Conservation (phyloP, 23 red algal species). For the Gracilaria caudata region DNA sequence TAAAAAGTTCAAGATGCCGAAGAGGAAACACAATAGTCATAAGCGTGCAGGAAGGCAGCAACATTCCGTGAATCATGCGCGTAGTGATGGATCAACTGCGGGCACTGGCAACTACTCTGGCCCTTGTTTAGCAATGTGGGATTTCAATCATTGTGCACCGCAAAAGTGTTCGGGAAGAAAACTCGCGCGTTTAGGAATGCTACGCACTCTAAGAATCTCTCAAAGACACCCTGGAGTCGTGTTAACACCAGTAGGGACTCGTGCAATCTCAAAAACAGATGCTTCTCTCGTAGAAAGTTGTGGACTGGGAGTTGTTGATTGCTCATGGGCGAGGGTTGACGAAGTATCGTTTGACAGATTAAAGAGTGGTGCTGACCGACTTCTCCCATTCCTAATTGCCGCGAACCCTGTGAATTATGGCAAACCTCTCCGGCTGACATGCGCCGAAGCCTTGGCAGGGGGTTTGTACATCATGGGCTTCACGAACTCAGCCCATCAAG, state of each 20-base stretch:
- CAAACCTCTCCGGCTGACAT: constrained; percentile 70
- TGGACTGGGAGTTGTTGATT: constrained; percentile 92
- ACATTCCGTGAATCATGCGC: not conserved
- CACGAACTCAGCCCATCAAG: constrained; percentile 32
- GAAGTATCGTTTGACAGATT: constrained; percentile 74
- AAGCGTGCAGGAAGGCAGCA: not conserved
- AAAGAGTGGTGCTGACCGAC: constrained; percentile 49
- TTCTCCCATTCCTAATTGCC: constrained; percentile 93
- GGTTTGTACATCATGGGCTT: constrained; percentile 78
- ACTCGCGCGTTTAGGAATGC: constrained; percentile 63
- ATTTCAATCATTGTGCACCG: constrained; percentile 95
- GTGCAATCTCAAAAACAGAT: constrained; percentile 76
- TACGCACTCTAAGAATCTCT: constrained; percentile 51
- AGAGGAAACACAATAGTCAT: not conserved
- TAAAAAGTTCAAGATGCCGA: not conserved
- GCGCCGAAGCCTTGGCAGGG: constrained; percentile 94
- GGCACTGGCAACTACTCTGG: not conserved
- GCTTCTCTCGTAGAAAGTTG: constrained; percentile 21
- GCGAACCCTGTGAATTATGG: constrained; percentile 98
- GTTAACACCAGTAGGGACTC: constrained; percentile 61
- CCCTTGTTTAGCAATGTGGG: constrained; percentile 75
- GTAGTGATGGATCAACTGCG: too few relatives aligned
- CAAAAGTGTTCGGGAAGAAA: constrained; percentile 91
- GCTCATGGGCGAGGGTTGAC: constrained; percentile 95
- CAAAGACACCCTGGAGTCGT: constrained; percentile 73